These are phyloP conservation scores for Eucalyptus marginata DNA, from an alignment of 345 rosid genomes.

Conservation along the genomic window DNA sequence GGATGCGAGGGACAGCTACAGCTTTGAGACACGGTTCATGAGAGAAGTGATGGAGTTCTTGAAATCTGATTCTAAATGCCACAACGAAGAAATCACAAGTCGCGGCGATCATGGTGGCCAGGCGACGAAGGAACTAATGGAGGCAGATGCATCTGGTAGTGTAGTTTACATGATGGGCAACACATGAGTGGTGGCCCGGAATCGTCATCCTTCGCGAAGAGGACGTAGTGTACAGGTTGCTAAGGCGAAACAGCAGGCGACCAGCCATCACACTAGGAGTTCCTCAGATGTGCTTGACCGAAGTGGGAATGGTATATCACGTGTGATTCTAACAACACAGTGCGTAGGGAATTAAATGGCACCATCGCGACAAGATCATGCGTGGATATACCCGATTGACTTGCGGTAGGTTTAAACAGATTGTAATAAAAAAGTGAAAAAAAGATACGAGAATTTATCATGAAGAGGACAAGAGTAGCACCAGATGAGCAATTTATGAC, in stretches of 20 bases:
- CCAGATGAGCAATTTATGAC: background rate
- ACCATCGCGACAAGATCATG: background rate
- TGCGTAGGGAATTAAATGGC: background rate
- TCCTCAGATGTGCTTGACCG: background rate
- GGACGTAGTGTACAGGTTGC: background rate
- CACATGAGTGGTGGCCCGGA: background rate
- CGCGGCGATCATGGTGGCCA: fast-evolving
- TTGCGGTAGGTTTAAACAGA: background rate
- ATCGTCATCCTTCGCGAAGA: background rate
- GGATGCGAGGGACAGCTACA: background rate
- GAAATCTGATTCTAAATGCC: background rate
- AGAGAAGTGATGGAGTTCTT: background rate
- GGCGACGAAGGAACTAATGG: background rate
- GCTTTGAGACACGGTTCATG: background rate
- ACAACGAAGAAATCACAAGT: background rate
- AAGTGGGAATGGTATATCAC: conserved; percentile 2
- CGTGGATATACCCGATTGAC: background rate
- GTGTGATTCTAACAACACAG: background rate
- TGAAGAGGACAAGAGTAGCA: background rate
- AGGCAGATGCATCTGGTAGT: background rate
- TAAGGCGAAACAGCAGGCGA: background rate
- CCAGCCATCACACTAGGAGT: background rate
- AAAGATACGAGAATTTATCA: background rate
- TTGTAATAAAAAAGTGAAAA: background rate
- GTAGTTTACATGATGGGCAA: background rate